Evolutionary conservation across 75 land plant genomes (phyloP).

Genomic region (Larix kaempferi): DNA sequence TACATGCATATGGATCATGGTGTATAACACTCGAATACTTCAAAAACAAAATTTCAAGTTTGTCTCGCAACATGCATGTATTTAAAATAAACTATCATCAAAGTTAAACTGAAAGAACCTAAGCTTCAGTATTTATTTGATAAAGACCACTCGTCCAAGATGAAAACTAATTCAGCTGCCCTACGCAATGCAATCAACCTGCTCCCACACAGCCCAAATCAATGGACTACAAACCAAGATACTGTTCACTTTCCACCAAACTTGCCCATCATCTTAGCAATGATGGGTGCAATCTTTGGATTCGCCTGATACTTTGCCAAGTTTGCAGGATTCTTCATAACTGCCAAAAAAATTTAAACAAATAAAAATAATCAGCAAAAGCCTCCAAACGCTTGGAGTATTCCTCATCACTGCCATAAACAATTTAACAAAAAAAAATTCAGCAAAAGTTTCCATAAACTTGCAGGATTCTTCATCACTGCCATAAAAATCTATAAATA

Average conservation of each 20-base stretch:
- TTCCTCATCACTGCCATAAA: neutral
- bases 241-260: conserved; percentile 34
- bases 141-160: no score
- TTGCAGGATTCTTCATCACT: neutral
- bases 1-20: no score
- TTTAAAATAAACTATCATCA: no score
- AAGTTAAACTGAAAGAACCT: no score
- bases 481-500: neutral
- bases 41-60: no score
- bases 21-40: no score
- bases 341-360: conserved; percentile 37
- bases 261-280: conserved; percentile 96
- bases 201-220: no score
- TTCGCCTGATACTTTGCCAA: conserved; percentile 91
- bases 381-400: neutral
- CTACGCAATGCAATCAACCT: no score
- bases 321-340: conserved; percentile 97
- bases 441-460: neutral
- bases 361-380: neutral
- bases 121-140: no score
- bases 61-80: no score
- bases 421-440: neutral
- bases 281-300: conserved; percentile 93
- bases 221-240: no score
- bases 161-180: no score